Conservation (phyloP, 2,329 filamentous ascomycete species). For the Podosphaera xanthii region DNA sequence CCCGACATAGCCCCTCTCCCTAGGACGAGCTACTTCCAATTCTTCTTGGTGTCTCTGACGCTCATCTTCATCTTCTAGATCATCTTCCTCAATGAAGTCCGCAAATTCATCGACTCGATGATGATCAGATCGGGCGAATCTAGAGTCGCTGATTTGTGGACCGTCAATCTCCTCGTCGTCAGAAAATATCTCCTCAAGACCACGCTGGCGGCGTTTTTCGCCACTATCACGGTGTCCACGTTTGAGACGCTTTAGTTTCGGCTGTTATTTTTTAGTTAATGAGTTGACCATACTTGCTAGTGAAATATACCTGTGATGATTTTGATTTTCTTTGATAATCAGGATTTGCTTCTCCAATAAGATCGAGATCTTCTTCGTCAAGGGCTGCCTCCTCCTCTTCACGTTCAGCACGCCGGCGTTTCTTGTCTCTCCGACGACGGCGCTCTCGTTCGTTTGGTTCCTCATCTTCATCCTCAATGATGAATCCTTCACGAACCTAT, state of each 20-base stretch:
- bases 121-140: slow-evolving; percentile 20
- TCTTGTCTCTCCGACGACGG: slow-evolving; percentile 41
- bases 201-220: slow-evolving; percentile 42
- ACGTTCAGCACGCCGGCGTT: slow-evolving; percentile 54
- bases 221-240: slow-evolving; percentile 62
- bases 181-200: slow-evolving; percentile 80
- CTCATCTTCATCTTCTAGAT: slow-evolving; percentile 67
- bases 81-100: slow-evolving; percentile 94
- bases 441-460: slow-evolving; percentile 35
- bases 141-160: slow-evolving; percentile 21
- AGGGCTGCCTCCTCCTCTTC: slow-evolving; percentile 66
- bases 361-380: slow-evolving; percentile 86
- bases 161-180: slow-evolving; percentile 68
- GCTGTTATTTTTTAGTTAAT: slow-evolving; percentile 23
- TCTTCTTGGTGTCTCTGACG: slow-evolving; percentile 58
- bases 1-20: slow-evolving; percentile 42
- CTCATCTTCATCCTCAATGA: slow-evolving; percentile 73
- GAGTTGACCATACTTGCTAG: background rate
- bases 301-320: slow-evolving; percentile 38
- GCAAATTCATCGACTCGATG: slow-evolving; percentile 61
- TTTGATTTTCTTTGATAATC: slow-evolving; percentile 40
- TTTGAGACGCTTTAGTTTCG: slow-evolving; percentile 91
- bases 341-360: slow-evolving; percentile 67
- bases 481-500: slow-evolving; percentile 82
- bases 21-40: slow-evolving; percentile 65